Evolutionary conservation across 805 yeast genomes (phyloP).

Genomic region (Teunomyces stri): DNA sequence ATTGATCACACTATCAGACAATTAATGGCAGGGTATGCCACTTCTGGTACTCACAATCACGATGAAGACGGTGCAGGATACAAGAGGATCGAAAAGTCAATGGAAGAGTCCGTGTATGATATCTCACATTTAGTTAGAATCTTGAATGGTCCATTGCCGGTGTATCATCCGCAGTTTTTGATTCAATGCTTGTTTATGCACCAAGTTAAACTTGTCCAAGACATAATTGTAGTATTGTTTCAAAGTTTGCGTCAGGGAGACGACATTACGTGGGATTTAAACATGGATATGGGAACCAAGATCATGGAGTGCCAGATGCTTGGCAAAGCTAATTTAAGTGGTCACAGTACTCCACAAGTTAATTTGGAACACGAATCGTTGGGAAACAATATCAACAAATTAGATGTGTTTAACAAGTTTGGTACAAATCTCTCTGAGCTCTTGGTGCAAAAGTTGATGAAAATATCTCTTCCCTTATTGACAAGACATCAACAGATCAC

Average conservation of each 20-base stretch:
- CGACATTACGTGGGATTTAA: slow-evolving; percentile 32
- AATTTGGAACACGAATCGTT: slow-evolving; percentile 3
- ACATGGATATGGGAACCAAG: slow-evolving; percentile 20
- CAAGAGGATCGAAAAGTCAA: slow-evolving; percentile 6
- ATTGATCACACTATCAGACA: slow-evolving; percentile 54
- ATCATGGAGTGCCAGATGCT: slow-evolving; percentile 10
- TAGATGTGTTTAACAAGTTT: slow-evolving; percentile 25
- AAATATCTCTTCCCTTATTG: slow-evolving; percentile 68
- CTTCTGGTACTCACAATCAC: not conserved
- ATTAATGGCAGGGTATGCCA: slow-evolving; percentile 31
- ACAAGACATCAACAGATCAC: slow-evolving; percentile 93
- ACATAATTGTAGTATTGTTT: slow-evolving; percentile 54
- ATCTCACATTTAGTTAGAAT: slow-evolving; percentile 72
- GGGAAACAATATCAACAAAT: not conserved
- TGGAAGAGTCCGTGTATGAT: slow-evolving; percentile 27
- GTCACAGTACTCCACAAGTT: slow-evolving; percentile 1
- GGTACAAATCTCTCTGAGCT: slow-evolving; percentile 42
- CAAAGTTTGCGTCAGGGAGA: slow-evolving; percentile 44
- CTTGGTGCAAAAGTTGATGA: slow-evolving; percentile 59
- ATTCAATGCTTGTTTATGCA: slow-evolving; percentile 71
- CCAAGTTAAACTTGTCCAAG: slow-evolving; percentile 52
- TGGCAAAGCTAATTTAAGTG: not conserved
- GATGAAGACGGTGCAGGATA: slow-evolving; percentile 25
- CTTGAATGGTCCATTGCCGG: slow-evolving; percentile 84
- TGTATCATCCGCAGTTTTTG: slow-evolving; percentile 86